A percentile compares a stretch with the other conserved stretches of the same genome.
Conservation (phyloP, 2,329 filamentous ascomycete species). For the Xylaria sp. region DNA sequence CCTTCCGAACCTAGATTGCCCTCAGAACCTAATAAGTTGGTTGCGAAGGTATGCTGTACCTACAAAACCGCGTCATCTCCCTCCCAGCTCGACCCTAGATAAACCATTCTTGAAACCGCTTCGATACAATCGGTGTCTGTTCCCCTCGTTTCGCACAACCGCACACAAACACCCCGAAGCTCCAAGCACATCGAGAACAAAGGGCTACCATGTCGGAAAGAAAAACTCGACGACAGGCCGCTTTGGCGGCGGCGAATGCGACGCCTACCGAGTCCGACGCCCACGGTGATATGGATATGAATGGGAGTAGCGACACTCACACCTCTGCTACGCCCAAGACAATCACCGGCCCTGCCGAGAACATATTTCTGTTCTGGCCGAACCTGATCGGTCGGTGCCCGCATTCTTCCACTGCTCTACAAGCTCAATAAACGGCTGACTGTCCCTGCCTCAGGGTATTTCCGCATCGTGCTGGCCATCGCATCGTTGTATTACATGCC, state of each 20-base stretch:
- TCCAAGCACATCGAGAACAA: not conserved
- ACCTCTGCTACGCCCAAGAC: conserved; percentile 50
- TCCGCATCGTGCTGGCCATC: conserved; percentile 81
- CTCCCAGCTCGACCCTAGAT: not conserved
- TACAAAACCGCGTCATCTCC: conserved; percentile 2
- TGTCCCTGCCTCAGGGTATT: conserved; percentile 68
- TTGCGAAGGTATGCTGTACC: conserved; percentile 12
- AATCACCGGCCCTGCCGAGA: conserved; percentile 64
- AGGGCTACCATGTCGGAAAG: conserved; percentile 44
- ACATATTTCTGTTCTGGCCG: conserved; percentile 84
- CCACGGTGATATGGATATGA: conserved; percentile 50
- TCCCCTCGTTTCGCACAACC: not conserved
- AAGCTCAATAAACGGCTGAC: conserved; percentile 20
- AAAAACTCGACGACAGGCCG: conserved; percentile 46
- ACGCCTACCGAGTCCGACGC: conserved; percentile 38
- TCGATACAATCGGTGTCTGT: not conserved
- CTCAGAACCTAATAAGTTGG: not conserved
- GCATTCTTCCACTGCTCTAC: too few relatives aligned
- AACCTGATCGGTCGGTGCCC: conserved; percentile 77
- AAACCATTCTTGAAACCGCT: not conserved
- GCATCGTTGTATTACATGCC: conserved; percentile 99
- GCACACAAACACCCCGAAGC: conserved; percentile 2
- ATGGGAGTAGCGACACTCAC: conserved; percentile 55
- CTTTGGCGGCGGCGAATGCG: conserved; percentile 43
- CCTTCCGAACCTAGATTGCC: not conserved